Conservation (phyloP, 441 rosid genomes). For the Gossypium gossypioides region DNA sequence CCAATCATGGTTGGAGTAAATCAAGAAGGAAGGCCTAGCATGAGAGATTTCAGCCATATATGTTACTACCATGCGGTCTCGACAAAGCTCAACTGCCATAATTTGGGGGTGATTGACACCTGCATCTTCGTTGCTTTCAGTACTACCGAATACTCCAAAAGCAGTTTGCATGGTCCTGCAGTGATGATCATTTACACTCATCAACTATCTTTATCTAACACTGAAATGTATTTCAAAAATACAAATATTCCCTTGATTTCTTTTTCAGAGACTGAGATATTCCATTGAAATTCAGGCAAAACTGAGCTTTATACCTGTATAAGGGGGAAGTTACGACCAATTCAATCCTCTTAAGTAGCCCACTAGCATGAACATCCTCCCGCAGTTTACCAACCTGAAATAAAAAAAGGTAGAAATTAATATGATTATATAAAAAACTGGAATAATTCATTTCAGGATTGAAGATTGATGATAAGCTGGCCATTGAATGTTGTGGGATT, state of each 20-base stretch:
- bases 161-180: conserved; percentile 18
- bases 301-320: not conserved
- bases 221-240: too few relatives aligned
- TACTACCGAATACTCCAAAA: conserved; percentile 4
- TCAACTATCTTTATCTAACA: not conserved
- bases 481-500: not conserved
- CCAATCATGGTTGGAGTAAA: not conserved
- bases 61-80: conserved; percentile 10
- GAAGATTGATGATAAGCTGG: too few relatives aligned
- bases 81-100: conserved; percentile 18
- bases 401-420: not conserved
- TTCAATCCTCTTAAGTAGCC: not conserved
- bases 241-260: not conserved
- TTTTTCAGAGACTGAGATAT: not conserved
- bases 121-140: not conserved
- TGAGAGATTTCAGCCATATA: not conserved
- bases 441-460: not conserved
- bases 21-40: not conserved
- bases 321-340: conserved; percentile 13
- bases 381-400: conserved; percentile 9
- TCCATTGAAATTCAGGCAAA: not conserved
- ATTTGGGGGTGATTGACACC: not conserved
- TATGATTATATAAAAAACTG: not conserved
- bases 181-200: not conserved
- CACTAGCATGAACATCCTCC: not conserved